Conservation (phyloP, 2,329 filamentous ascomycete species). For the Nigrograna mackinnonii region DNA sequence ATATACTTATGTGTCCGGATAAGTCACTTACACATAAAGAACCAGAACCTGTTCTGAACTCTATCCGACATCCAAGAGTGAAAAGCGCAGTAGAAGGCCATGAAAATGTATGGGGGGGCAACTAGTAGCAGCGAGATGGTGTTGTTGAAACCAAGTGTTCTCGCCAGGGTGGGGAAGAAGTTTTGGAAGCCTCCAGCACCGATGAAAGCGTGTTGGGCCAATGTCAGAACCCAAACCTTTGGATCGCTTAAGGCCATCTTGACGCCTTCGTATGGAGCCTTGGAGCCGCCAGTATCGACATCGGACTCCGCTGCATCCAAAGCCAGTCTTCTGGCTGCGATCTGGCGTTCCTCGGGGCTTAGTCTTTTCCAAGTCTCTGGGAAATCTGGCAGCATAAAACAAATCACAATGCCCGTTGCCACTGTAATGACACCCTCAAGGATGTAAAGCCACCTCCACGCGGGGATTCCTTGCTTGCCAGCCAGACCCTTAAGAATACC, state of each 20-base stretch:
- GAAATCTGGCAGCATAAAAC: slow-evolving; percentile 43
- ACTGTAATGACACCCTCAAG: slow-evolving; percentile 43
- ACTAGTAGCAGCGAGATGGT: slow-evolving; percentile 60
- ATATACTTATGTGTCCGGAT: too few relatives aligned
- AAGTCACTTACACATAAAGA: too few relatives aligned
- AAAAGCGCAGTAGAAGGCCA: slow-evolving; percentile 49
- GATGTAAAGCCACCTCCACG: slow-evolving; percentile 38
- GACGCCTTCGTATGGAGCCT: too few relatives aligned
- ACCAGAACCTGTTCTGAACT: too few relatives aligned
- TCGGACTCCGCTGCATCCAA: slow-evolving; percentile 50
- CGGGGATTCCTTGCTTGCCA: slow-evolving; percentile 30
- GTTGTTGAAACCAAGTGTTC: slow-evolving; percentile 57
- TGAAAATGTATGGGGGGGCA: slow-evolving; percentile 61
- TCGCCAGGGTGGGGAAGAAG: slow-evolving; percentile 59
- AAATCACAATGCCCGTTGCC: slow-evolving; percentile 31
- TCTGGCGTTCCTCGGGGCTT: slow-evolving; percentile 46
- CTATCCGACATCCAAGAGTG: slow-evolving; percentile 48
- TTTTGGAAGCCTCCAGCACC: too few relatives aligned
- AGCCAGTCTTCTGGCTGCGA: slow-evolving; percentile 52
- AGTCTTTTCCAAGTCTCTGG: slow-evolving; percentile 44
- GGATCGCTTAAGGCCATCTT: too few relatives aligned
- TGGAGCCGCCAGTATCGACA: too few relatives aligned
- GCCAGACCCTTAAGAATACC: slow-evolving; percentile 48
- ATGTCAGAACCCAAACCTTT: too few relatives aligned
- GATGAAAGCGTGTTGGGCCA: too few relatives aligned